Base-by-base conservation (phyloP, 345 rosid species). In the Noccaea caerulescens region DNA sequence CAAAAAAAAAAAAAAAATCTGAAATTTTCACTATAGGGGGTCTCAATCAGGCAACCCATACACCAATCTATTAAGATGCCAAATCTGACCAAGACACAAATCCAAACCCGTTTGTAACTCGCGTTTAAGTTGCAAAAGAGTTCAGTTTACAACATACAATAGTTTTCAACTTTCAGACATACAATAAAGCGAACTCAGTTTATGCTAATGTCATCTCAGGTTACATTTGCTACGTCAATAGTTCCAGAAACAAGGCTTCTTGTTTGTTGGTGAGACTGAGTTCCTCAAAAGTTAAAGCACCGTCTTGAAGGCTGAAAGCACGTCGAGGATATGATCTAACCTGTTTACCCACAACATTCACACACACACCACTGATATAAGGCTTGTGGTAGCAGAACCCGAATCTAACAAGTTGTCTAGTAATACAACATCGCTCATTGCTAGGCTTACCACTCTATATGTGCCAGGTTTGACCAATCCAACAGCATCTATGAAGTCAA, bases 231-330 rank as follows among this genome's bases (percentile, higher is more conserved):
- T 91, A 86, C 63, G 82, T 77, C 60, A 73, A 12, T 68, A 82
- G 63, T 80, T 90, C 98, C 57, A 93, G 80, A 73, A 84, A 93
- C 79, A 93, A 69, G 8, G 85, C 87, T 85, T 88, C 98, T 70
- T 88, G 96, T 73, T 86, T 90, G 77, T 84, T 82, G 45, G 86
- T 83, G 61, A 93, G 84, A 58, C 96, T 96, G 39, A 85, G 78
- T 63, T 83, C 89, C 56, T 79, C 79, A 64, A 93, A 82, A 68
- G 87, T 87, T 51, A 66, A 83, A 51, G 82, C 65, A 76, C 85
- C 68, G 44, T 81, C 92, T 37, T 39, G 60, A 37, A 59, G 66
- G 66, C 72, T 69, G 58, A 90, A 90, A n/a, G 82, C 84, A 62
- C 69, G 80, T 10, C 88, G 88, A 32, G 98, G 98, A 62, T 81